phyloP scores from a whole-genome alignment of 2,329 filamentous ascomycete genomes.

The Botrytis sinoallii region DNA sequence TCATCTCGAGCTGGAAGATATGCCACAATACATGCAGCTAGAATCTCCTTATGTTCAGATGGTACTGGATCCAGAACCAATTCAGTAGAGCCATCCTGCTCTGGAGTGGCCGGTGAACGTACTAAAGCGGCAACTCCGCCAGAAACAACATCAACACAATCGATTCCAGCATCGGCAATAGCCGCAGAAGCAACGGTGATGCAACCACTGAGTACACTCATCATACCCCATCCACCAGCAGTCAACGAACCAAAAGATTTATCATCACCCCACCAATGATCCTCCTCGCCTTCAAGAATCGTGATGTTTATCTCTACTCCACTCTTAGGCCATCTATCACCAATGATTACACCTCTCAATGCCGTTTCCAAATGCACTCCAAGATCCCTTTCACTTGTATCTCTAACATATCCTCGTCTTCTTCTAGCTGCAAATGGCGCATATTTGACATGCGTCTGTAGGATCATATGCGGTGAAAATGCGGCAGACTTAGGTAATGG shows the following conservation, averaged over 20 bases:
- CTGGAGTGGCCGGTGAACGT: constrained; percentile 39
- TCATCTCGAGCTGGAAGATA: constrained; percentile 87
- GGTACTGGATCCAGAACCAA: constrained; percentile 79
- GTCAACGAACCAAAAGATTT: constrained; percentile 48
- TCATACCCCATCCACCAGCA: constrained; percentile 75
- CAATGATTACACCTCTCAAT: constrained; percentile 82
- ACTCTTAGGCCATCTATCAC: constrained; percentile 97
- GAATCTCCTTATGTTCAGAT: constrained; percentile 71
- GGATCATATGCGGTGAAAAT: constrained; percentile 87
- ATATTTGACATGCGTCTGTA: constrained; percentile 94
- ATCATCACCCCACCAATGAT: constrained; percentile 61
- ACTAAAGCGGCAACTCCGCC: constrained; percentile 87
- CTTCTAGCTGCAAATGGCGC: constrained; percentile 86
- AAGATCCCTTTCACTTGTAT: constrained; percentile 82
- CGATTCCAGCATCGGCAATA: constrained; percentile 90
- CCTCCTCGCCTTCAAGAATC: constrained; percentile 88
- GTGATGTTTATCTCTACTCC: constrained; percentile 94
- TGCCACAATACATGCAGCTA: constrained; percentile 84
- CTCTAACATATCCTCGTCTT: constrained; percentile 80
- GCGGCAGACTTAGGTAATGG: constrained; percentile 85
- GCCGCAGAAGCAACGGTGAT: constrained; percentile 93
- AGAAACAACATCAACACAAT: constrained; percentile 86
- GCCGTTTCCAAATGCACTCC: constrained; percentile 90
- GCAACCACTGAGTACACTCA: constrained; percentile 88
- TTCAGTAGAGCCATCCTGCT: constrained; percentile 39